Evolutionary conservation across 345 rosid genomes (phyloP).

Genomic region (Capsella bursapastoris): DNA sequence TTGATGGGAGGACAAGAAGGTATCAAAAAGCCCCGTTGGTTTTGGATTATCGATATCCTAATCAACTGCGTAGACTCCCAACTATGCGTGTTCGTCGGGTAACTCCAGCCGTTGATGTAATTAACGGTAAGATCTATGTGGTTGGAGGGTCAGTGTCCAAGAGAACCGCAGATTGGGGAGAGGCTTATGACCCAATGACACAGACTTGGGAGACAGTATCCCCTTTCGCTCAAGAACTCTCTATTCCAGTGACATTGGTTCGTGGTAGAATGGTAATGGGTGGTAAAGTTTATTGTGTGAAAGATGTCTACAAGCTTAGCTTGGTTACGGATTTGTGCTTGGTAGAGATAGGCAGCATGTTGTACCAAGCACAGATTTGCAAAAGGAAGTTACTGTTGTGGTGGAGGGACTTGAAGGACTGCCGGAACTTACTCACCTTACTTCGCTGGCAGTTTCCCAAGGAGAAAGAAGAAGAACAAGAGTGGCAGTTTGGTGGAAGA

Average conservation of each 20-base stretch:
- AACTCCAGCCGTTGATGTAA: constrained; percentile 58
- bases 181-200: constrained; percentile 56
- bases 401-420: background rate
- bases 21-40: too few relatives aligned
- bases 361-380: background rate
- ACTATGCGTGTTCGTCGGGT: constrained; percentile 59
- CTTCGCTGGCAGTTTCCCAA: too few relatives aligned
- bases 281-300: background rate
- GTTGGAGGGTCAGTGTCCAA: constrained; percentile 54
- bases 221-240: background rate
- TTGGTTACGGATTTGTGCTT: background rate
- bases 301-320: background rate
- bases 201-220: constrained; percentile 45
- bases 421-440: too few relatives aligned
- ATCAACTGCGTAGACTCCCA: constrained; percentile 53
- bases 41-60: constrained; percentile 58
- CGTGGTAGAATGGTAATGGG: background rate
- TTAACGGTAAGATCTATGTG: constrained; percentile 56
- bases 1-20: too few relatives aligned
- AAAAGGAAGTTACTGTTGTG: background rate
- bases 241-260: background rate
- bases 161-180: constrained; percentile 61
- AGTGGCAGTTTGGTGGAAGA: too few relatives aligned
- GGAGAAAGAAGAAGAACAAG: too few relatives aligned
- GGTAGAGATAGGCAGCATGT: background rate